Conservation (phyloP, 2,329 filamentous ascomycete genomes). For the Beauveria asiatica region DNA sequence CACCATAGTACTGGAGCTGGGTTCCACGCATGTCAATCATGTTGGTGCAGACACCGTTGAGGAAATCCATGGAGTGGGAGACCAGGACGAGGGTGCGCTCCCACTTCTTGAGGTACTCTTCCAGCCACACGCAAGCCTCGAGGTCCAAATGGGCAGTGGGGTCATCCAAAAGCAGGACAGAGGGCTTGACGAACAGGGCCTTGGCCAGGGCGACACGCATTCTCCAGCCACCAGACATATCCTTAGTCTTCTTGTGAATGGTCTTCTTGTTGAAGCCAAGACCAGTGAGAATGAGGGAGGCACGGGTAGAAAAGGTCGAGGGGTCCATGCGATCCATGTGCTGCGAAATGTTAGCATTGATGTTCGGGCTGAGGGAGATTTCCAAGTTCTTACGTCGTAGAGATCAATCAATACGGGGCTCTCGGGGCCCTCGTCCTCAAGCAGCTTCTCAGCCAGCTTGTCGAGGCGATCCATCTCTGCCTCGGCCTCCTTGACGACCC, state of each 20-base stretch:
- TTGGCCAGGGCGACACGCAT: conserved; percentile 98
- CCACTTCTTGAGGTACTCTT: conserved; percentile 99
- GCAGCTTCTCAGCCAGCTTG: conserved; percentile 75
- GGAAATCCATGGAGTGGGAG: conserved; percentile 96
- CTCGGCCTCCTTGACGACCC: conserved; percentile 93
- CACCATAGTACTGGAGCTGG: conserved; percentile 92
- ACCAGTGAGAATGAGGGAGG: conserved; percentile 94
- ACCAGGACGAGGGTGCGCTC: conserved; percentile 93
- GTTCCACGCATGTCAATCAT: conserved; percentile 97
- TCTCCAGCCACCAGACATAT: conserved; percentile 99
- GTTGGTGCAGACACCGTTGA: conserved; percentile 95
- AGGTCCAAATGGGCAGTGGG: conserved; percentile 98
- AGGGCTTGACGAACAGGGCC: conserved; percentile 97
- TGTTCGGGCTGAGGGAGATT: not conserved
- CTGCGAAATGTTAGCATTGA: conserved; percentile 35
- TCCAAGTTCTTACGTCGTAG: conserved; percentile 66
- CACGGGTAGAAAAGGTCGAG: conserved; percentile 90
- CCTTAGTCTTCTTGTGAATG: conserved; percentile 99
- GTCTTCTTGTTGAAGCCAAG: conserved; percentile 98
- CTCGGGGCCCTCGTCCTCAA: conserved; percentile 89
- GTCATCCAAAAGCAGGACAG: conserved; percentile 90
- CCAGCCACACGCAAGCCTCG: conserved; percentile 98
- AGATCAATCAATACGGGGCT: conserved; percentile 84
- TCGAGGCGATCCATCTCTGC: conserved; percentile 87
- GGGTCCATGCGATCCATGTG: conserved; percentile 99